A percentile compares a stretch with the other conserved stretches of the same genome.
Conservation (phyloP, 78 protist genomes). For the Dictyostelium intermedium region DNA sequence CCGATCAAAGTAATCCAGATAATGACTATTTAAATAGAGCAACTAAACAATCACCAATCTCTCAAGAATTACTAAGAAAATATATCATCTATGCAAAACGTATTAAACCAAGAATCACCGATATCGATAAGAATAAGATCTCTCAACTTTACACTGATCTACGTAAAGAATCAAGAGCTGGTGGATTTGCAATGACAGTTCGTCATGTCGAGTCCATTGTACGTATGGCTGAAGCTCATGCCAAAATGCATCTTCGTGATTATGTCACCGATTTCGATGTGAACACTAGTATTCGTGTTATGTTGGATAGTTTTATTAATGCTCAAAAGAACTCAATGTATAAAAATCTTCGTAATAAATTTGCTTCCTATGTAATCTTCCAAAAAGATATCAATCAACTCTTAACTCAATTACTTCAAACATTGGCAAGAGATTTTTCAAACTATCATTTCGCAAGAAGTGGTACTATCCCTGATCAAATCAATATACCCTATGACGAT, state of each 20-base stretch:
- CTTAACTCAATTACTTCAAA: slow-evolving; percentile 71
- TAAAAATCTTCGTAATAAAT: slow-evolving; percentile 57
- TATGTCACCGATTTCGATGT: slow-evolving; percentile 92
- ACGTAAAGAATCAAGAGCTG: slow-evolving; percentile 90
- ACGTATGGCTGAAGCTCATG: slow-evolving; percentile 97
- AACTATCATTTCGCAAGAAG: background rate
- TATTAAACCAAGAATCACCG: slow-evolving; percentile 62
- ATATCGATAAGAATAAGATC: slow-evolving; percentile 84
- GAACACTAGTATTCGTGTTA: slow-evolving; percentile 92
- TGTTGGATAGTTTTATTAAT: slow-evolving; percentile 92
- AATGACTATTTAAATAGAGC: slow-evolving; percentile 12
- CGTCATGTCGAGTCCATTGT: slow-evolving; percentile 97
- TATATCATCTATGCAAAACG: slow-evolving; percentile 89
- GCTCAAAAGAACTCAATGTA: slow-evolving; percentile 89
- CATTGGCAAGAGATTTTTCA: slow-evolving; percentile 1
- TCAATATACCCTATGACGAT: slow-evolving; percentile 36
- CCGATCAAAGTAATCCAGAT: slow-evolving; percentile 25
- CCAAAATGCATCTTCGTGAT: slow-evolving; percentile 97
- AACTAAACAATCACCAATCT: slow-evolving; percentile 71
- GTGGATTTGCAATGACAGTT: slow-evolving; percentile 95
- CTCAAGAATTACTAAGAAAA: slow-evolving; percentile 94
- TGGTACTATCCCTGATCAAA: background rate
- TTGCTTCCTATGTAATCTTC: slow-evolving; percentile 80
- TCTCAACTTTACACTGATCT: slow-evolving; percentile 93
- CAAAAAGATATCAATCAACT: slow-evolving; percentile 90